Base-by-base conservation (phyloP, 148 eudicot genomes). In the Spergularia bocconei region DNA sequence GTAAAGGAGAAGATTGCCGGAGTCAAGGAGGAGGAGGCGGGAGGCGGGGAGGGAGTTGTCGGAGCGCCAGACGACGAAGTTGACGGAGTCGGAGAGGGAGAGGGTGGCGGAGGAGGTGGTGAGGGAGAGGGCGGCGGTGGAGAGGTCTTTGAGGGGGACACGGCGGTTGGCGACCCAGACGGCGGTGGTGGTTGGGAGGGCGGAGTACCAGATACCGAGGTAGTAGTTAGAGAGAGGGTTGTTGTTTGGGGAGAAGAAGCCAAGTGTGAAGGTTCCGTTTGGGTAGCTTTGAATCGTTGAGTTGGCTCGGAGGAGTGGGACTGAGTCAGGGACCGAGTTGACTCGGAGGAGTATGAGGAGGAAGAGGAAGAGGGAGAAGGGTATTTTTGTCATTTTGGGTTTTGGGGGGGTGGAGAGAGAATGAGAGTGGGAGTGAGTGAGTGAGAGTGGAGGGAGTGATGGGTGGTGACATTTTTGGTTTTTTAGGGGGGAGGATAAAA, bases 121-220 rank as follows among this genome's bases (percentile, higher is more conserved):
- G n/a, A 79, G 82, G 70, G 82, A 75, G 41, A 79, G 79, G 0
- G 41, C 19, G 7, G 98, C 83, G 13, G 84, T 69, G 0, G 79
- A 6, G 10, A 73, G 51, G 58, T 72, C 71, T 44, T 41, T 77
- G 71, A 83, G 70, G 33, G 98, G 92, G 21, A 70, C 38, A 8
- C 76, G 83, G 3, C 96, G 84, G 72, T 93, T 93, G 3, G 93
- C 96, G 7, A 93, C 91, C 98, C 98, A 93, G 39, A 91, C 72
- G 77, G 85, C 85, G 20, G 89, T 85, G 7, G 73, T 90, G 0
- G 88, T 85, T 0, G 90, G 93, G 54, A 92, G 85, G 5, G 89
- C 79, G 19, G 88, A 71, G 81, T 88, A 90, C 88, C 88, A 86
- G 63, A 91, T 88, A 17, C 88, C 91, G 10, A 90, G 79, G 74